Base-by-base conservation (phyloP, 768 basidiomycete species). In the Hygrophoropsis aurantiaca region DNA sequence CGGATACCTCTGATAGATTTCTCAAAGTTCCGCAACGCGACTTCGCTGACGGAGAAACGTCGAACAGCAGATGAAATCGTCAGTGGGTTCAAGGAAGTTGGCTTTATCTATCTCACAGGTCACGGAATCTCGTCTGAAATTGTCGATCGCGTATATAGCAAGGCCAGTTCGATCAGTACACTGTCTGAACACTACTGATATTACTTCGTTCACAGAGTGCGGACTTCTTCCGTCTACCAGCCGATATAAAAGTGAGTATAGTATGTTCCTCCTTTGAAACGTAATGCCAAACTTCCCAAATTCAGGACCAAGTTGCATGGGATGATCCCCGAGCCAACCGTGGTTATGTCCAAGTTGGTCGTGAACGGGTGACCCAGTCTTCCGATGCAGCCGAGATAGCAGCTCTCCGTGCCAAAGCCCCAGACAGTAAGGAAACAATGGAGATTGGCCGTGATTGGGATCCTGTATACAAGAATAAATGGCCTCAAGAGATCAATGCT, bases 401-500 rank as follows among this genome's bases (percentile, higher is more conserved):
- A 37, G 64, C 74, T 36, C 69, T 93, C 18, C 82, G 91, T n/a
- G 72, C 69, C 48, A 82, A 80, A 49, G 82, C 90, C 0, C 90
- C 91, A 0, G 90, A 91, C 60, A 81, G 68, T 67, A 90, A 91
- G 65, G 90, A 94, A 64, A 74, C 81, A 7, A 90, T 94, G 83
- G 91, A 94, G 64, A 92, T 94, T 37, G 90, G 92, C 24, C 77
- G 86, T 20, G 90, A 94, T 48, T 87, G 85, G 81, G 89, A 88
- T 54, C 70, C 76, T 13, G 74, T 67, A 32, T 90, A 85, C 84
- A 81, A 78, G 61, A 94, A 94, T 61, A 75, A 76, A 53, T 94
- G 92, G 91, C 90, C 87, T 3, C 66, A 70, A 35, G 82, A 88
- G 56, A 58, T 50, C 2, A 75, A 81, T 42, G 79, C 70, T 1